Percentiles rank a stretch among this genome's conserved stretches.
These are phyloP conservation scores for Cutaneotrichosporon spelunceum DNA, from an alignment of 1,284 basidiomycete species.

Conservation along the genomic window DNA sequence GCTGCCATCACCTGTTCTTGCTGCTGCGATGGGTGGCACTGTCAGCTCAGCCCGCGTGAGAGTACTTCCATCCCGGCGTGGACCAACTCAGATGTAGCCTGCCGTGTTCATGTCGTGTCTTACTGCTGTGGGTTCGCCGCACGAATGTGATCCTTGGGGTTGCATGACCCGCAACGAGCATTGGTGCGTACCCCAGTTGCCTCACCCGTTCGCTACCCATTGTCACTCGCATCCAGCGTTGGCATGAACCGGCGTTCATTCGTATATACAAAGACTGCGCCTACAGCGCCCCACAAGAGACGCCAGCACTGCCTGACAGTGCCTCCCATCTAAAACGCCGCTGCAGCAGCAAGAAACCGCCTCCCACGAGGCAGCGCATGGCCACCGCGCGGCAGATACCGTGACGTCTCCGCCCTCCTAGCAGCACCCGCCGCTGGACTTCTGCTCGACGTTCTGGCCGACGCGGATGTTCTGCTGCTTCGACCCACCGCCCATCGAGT, in stretches of 20 bases:
- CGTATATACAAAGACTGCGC: slow-evolving; percentile 26
- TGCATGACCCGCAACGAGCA: too few relatives aligned
- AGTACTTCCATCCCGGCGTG: too few relatives aligned
- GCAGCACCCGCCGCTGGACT: slow-evolving; percentile 71
- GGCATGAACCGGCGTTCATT: slow-evolving; percentile 13
- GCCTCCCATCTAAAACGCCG: slow-evolving; percentile 13
- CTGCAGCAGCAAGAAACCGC: not conserved
- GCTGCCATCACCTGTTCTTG: too few relatives aligned
- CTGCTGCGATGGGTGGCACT: too few relatives aligned
- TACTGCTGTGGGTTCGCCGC: too few relatives aligned
- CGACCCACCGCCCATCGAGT: slow-evolving; percentile 52
- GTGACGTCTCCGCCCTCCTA: slow-evolving; percentile 40
- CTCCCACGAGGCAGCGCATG: not conserved
- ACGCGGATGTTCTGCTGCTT: slow-evolving; percentile 57
- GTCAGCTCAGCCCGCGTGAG: too few relatives aligned
- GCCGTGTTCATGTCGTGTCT: too few relatives aligned
- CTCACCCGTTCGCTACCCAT: too few relatives aligned
- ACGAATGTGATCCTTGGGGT: too few relatives aligned
- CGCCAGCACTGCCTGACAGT: slow-evolving; percentile 7
- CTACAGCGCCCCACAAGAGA: slow-evolving; percentile 12
- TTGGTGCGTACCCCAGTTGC: too few relatives aligned
- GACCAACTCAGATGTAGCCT: too few relatives aligned
- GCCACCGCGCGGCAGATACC: slow-evolving; percentile 4
- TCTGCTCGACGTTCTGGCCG: slow-evolving; percentile 71
- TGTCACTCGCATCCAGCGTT: too few relatives aligned